These are phyloP conservation scores for Cladobotryum protrusum DNA, from an alignment of 2,329 filamentous ascomycete genomes.

Conservation along the genomic window DNA sequence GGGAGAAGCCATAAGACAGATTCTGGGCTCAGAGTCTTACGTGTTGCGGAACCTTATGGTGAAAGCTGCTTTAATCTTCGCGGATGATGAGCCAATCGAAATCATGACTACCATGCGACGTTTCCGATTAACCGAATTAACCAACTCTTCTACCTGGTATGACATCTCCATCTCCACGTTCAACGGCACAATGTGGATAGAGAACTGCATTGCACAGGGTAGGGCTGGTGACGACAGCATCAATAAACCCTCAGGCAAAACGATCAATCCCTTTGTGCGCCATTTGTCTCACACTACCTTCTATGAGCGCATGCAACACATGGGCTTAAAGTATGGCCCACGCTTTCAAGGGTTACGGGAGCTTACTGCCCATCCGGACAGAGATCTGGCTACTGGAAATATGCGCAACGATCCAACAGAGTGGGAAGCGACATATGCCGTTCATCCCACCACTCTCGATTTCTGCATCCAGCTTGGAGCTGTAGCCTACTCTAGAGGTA, in stretches of 20 bases:
- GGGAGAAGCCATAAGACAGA: conserved; percentile 5
- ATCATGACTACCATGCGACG: conserved; percentile 12
- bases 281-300: neutral
- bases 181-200: conserved; percentile 9
- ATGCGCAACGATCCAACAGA: neutral
- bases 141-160: conserved; percentile 14
- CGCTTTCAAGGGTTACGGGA: neutral
- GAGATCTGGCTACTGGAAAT: neutral
- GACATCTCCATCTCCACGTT: conserved; percentile 11
- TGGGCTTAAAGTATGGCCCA: conserved; percentile 3
- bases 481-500: conserved; percentile 17
- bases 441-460: conserved; percentile 34
- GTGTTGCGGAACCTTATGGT: conserved; percentile 10
- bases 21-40: conserved; percentile 3
- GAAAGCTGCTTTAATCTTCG: conserved; percentile 10
- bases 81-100: conserved; percentile 8
- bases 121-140: conserved; percentile 3
- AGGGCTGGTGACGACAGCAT: neutral
- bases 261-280: neutral
- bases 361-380: neutral
- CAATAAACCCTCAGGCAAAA: neutral
- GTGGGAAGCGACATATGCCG: conserved; percentile 17
- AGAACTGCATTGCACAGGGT: conserved; percentile 9
- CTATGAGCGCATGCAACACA: conserved; percentile 1
- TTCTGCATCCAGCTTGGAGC: conserved; percentile 25